A percentile compares a stretch with the other conserved stretches of the same genome.
These are phyloP conservation scores for Cyberlindnera lachancei DNA, from an alignment of 805 yeast genomes.

Conservation along the genomic window DNA sequence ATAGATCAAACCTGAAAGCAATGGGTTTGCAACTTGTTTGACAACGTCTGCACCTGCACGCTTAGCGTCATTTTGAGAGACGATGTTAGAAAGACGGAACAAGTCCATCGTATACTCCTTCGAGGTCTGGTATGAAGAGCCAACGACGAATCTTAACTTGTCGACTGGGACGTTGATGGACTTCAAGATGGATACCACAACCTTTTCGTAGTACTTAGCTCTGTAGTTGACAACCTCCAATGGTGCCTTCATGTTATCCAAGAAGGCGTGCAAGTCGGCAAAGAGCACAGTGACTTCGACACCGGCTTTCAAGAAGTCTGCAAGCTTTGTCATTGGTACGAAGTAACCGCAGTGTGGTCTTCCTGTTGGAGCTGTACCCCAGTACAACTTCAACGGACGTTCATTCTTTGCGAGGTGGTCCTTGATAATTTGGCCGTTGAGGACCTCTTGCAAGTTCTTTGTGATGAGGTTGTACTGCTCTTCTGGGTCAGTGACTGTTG, in stretches of 20 bases:
- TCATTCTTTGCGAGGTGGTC: constrained; percentile 73
- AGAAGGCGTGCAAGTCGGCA: constrained; percentile 94
- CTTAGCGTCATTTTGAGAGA: constrained; percentile 92
- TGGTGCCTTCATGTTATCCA: constrained; percentile 98
- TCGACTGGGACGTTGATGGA: constrained; percentile 92
- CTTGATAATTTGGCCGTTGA: constrained; percentile 82
- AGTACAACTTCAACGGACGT: constrained; percentile 80
- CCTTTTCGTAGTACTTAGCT: constrained; percentile 79
- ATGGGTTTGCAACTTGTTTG: constrained; percentile 92
- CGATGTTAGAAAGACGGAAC: constrained; percentile 75
- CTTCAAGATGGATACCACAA: constrained; percentile 76
- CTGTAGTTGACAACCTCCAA: constrained; percentile 84
- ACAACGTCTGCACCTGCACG: constrained; percentile 99
- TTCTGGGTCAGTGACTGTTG: constrained; percentile 37
- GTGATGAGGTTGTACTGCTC: constrained; percentile 72
- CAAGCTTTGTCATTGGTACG: constrained; percentile 95
- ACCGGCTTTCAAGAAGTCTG: constrained; percentile 92
- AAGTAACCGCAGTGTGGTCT: constrained; percentile 98
- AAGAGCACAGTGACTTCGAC: constrained; percentile 86
- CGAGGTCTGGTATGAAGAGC: constrained; percentile 81
- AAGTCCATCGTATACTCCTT: constrained; percentile 82
- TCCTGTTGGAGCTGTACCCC: constrained; percentile 99
- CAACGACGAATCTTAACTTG: constrained; percentile 72
- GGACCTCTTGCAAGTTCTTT: constrained; percentile 82
- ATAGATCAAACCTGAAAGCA: constrained; percentile 86